These are phyloP conservation scores for Cytospora leucostoma DNA, from an alignment of 2,329 filamentous ascomycete species.

Conservation along the genomic window DNA sequence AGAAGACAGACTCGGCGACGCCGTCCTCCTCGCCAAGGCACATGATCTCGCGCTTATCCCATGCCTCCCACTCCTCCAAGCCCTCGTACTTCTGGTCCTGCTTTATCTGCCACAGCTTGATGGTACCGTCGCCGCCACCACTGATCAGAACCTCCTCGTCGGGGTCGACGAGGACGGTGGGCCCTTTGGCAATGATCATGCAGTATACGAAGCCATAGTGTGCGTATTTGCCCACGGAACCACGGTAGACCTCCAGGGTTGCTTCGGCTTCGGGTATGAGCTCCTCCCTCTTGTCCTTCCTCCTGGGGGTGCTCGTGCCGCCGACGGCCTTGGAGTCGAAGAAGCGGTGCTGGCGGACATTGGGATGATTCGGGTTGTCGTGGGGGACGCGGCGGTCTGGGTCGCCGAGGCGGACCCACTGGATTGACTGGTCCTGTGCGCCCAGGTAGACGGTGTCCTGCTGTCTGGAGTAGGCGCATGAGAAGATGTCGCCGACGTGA, in stretches of 20 bases:
- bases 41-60: slow-evolving; percentile 51
- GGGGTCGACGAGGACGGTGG: slow-evolving; percentile 64
- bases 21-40: slow-evolving; percentile 62
- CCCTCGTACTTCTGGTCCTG: slow-evolving; percentile 54
- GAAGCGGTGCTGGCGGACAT: slow-evolving; percentile 79
- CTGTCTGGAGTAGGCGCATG: slow-evolving; percentile 80
- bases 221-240: slow-evolving; percentile 83
- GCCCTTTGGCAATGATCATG: slow-evolving; percentile 81
- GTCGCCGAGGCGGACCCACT: slow-evolving; percentile 82
- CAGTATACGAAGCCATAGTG: slow-evolving; percentile 96
- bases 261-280: slow-evolving; percentile 55
- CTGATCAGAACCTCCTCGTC: slow-evolving; percentile 84
- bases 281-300: slow-evolving; percentile 60
- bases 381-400: slow-evolving; percentile 59
- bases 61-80: slow-evolving; percentile 55
- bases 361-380: slow-evolving; percentile 69
- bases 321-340: slow-evolving; percentile 90
- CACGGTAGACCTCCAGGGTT: slow-evolving; percentile 77
- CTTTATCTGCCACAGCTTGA: slow-evolving; percentile 84
- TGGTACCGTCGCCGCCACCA: slow-evolving; percentile 88
- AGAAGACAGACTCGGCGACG: slow-evolving; percentile 61
- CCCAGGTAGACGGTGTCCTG: slow-evolving; percentile 86
- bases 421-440: slow-evolving; percentile 90
- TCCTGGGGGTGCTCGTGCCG: slow-evolving; percentile 74
- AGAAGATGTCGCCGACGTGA: slow-evolving; percentile 95